These are phyloP conservation scores for Piloderma croceum DNA, from an alignment of 768 basidiomycete genomes.

Conservation along the genomic window DNA sequence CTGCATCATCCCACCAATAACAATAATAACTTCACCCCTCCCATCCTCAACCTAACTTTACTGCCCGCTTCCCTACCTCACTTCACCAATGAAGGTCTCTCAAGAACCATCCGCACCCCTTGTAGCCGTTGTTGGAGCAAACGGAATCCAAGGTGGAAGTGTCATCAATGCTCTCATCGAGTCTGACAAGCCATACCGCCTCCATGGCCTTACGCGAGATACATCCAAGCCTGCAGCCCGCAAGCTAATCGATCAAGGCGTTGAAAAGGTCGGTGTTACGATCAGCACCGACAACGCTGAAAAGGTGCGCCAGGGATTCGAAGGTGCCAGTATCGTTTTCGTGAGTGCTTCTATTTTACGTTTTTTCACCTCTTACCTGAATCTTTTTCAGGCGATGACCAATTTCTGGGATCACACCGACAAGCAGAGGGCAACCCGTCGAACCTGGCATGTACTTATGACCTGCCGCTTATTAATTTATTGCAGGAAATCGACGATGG, in stretches of 20 bases:
- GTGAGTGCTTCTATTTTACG: neutral
- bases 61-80: too few species aligned
- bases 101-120: constrained; percentile 3
- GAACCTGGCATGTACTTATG: neutral
- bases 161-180: constrained; percentile 3
- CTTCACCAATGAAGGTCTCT: constrained; percentile 12
- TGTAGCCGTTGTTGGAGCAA: constrained; percentile 10
- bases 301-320: neutral
- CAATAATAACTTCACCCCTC: too few species aligned
- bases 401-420: constrained; percentile 9
- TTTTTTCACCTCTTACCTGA: neutral
- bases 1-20: too few species aligned
- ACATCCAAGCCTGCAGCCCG: neutral
- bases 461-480: too few species aligned
- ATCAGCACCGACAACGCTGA: neutral
- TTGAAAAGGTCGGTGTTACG: constrained; percentile 1
- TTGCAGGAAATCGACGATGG: constrained; percentile 7
- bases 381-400: constrained; percentile 2
- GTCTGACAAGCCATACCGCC: constrained; percentile 3
- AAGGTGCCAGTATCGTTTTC: constrained; percentile 1
- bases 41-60: too few species aligned
- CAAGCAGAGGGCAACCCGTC: neutral
- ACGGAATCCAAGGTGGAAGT: constrained; percentile 4
- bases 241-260: neutral
- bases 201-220: constrained; percentile 2